Percentiles rank a stretch among this genome's conserved stretches.
phyloP scores from a whole-genome alignment of 306 rosid genomes.

The Malus asiatica region DNA sequence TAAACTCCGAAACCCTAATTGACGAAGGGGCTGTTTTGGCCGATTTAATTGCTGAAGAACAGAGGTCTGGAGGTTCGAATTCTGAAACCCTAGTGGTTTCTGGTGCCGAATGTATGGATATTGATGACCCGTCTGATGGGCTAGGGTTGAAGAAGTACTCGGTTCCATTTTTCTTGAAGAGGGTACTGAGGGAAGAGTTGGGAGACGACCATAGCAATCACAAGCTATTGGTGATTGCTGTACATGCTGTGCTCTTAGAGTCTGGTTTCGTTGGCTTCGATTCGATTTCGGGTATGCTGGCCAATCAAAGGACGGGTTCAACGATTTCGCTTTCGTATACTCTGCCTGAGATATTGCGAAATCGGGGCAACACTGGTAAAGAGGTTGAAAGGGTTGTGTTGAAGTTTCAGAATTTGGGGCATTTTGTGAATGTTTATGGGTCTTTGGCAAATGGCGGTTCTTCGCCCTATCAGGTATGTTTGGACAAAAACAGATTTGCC shows the following conservation, averaged over 20 bases:
- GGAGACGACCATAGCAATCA: conserved; percentile 30
- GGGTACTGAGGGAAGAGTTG: conserved; percentile 39
- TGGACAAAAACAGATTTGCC: neutral
- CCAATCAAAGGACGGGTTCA: neutral
- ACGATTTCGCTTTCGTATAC: neutral
- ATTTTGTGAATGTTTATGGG: neutral
- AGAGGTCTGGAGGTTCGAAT: conserved; percentile 3
- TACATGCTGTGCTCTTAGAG: conserved; percentile 65
- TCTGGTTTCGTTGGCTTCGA: conserved; percentile 57
- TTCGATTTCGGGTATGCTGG: conserved; percentile 21
- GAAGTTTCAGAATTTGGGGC: neutral
- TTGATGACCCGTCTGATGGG: conserved; percentile 33
- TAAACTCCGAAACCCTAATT: neutral
- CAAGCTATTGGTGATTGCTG: conserved; percentile 37
- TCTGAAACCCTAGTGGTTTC: neutral
- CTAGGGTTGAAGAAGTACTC: conserved; percentile 17
- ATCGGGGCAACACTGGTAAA: neutral
- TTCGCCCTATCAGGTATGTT: neutral
- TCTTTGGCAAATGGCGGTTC: neutral
- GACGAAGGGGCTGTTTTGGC: neutral
- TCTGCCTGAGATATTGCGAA: neutral
- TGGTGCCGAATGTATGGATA: conserved; percentile 18
- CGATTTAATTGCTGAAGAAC: conserved; percentile 3
- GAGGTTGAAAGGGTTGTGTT: neutral
- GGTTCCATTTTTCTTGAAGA: conserved; percentile 40